phyloP scores from a whole-genome alignment of 345 rosid species.

The Melaleuca alternifolia region DNA sequence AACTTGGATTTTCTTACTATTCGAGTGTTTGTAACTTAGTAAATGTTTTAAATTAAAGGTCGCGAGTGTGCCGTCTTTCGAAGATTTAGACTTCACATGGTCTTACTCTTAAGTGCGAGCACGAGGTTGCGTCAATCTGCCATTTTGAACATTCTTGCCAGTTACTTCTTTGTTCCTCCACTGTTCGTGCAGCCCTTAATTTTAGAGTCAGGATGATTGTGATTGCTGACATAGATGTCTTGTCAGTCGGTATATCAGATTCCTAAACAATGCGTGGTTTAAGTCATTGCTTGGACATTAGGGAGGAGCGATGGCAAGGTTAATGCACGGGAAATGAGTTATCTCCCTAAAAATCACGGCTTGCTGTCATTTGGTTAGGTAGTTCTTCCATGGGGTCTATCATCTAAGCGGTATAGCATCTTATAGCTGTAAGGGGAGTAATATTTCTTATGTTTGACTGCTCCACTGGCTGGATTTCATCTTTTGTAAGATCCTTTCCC shows the following conservation, averaged over 20 bases:
- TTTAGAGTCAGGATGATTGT: not conserved
- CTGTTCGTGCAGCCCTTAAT: not conserved
- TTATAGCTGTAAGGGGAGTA: not conserved
- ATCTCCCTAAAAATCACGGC: not conserved
- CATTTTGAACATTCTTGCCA: not conserved
- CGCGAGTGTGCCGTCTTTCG: not conserved
- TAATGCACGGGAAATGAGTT: not conserved
- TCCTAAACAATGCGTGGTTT: not conserved
- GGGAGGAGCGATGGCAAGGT: not conserved
- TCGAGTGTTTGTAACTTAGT: not conserved
- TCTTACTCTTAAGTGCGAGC: not conserved
- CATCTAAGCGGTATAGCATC: not conserved
- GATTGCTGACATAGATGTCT: not conserved
- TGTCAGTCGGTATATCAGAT: not conserved
- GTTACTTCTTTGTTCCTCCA: not conserved
- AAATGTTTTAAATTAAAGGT: not conserved
- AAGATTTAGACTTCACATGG: not conserved
- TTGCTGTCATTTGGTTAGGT: not conserved
- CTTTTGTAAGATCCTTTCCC: not conserved
- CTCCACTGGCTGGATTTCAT: not conserved
- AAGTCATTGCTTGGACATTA: not conserved
- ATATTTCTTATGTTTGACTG: not conserved
- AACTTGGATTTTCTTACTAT: not conserved
- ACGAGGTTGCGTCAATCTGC: not conserved
- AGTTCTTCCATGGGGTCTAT: not conserved